These are phyloP conservation scores for Zymoseptoria brevis DNA, from an alignment of 2,329 filamentous ascomycete species.

Conservation along the genomic window DNA sequence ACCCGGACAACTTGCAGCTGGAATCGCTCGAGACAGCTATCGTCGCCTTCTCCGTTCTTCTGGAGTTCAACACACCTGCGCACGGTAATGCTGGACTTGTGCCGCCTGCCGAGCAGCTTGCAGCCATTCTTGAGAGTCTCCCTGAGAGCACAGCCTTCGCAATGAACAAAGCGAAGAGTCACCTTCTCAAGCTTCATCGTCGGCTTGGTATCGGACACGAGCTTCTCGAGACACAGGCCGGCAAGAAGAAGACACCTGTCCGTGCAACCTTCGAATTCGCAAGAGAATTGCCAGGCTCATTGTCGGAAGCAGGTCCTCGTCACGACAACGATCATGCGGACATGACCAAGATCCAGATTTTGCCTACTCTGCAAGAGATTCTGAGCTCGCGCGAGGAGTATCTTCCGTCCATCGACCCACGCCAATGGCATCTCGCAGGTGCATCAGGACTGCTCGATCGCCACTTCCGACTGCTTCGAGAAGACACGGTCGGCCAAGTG, in stretches of 20 bases:
- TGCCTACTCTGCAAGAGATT: constrained; percentile 57
- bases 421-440: constrained; percentile 36
- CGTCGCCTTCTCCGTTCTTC: not conserved
- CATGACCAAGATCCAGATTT: constrained; percentile 54
- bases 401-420: constrained; percentile 32
- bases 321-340: constrained; percentile 66
- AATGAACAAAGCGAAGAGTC: not conserved
- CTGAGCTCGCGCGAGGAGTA: constrained; percentile 37
- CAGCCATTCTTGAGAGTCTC: not conserved
- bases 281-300: constrained; percentile 25
- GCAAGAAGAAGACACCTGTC: not conserved
- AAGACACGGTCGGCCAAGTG: constrained; percentile 63
- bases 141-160: not conserved
- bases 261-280: constrained; percentile 9
- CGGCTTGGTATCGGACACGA: not conserved
- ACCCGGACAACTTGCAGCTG: not conserved
- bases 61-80: not conserved
- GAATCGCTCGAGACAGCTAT: not conserved
- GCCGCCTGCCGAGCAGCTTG: not conserved
- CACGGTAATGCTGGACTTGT: not conserved
- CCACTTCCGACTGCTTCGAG: constrained; percentile 62
- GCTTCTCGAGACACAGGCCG: not conserved
- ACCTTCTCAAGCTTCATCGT: not conserved
- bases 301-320: constrained; percentile 47
- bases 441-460: constrained; percentile 53